These are phyloP conservation scores for Calocera cornea DNA, from an alignment of 768 basidiomycete species.

Conservation along the genomic window DNA sequence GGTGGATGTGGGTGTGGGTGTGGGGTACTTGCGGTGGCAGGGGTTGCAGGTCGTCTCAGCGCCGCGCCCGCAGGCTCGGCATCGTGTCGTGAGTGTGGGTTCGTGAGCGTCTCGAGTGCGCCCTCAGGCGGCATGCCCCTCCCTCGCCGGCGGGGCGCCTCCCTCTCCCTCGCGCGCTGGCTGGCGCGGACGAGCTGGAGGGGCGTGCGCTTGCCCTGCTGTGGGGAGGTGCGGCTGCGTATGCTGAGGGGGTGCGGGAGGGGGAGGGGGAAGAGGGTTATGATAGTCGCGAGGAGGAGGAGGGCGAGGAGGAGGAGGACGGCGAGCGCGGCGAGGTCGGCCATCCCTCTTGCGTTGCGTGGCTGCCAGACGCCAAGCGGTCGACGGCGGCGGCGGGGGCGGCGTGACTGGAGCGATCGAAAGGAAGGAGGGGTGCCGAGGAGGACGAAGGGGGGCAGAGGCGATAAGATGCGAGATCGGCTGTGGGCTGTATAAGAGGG, in stretches of 20 bases:
- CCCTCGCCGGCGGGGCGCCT: neutral
- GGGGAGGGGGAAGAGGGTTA: neutral
- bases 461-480: no score
- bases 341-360: no score
- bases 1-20: neutral
- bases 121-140: neutral
- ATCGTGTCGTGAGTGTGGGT: no score
- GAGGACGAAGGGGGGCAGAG: no score
- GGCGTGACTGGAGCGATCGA: no score
- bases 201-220: neutral
- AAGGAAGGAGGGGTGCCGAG: no score
- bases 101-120: no score
- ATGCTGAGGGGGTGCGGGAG: neutral
- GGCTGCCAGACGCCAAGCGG: no score
- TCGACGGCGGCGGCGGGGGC: no score
- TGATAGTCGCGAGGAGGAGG: conserved; percentile 4
- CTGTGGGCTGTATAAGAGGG: no score
- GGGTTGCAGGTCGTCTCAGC: neutral
- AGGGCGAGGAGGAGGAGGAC: conserved; percentile 9
- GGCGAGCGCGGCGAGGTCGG: conserved; percentile 8
- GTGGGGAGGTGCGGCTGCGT: neutral
- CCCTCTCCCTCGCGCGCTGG: neutral
- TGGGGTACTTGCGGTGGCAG: no score
- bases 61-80: no score
- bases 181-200: neutral